A percentile compares a stretch with the other conserved stretches of the same genome.
These are phyloP conservation scores for Zea luxurians DNA, from an alignment of 176 grass and related monocot genomes.

Conservation along the genomic window DNA sequence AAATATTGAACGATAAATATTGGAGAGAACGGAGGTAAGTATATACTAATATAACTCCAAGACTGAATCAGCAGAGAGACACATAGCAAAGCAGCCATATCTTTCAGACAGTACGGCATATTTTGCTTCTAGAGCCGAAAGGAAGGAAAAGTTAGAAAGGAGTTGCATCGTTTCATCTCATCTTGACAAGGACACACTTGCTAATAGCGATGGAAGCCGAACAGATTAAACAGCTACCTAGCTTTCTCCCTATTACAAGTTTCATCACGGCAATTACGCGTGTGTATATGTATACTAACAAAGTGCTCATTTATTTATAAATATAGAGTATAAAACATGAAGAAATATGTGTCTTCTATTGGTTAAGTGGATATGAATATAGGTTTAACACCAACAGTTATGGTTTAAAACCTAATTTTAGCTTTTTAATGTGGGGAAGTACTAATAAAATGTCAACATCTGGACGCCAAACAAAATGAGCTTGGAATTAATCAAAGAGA, in stretches of 20 bases:
- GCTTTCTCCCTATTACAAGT: conserved; percentile 20
- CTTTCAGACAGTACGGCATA: conserved; percentile 35
- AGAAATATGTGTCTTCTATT: no score
- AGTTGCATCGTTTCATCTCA: conserved; percentile 44
- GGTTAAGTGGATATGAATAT: no score
- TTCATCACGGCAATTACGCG: background rate
- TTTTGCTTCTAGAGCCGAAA: conserved; percentile 17
- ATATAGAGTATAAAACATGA: no score
- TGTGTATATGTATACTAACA: no score
- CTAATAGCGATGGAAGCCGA: conserved; percentile 46
- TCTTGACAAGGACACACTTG: conserved; percentile 45
- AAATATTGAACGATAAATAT: no score
- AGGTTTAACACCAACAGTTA: no score
- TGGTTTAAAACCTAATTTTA: no score
- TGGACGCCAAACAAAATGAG: background rate
- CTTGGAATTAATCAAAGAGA: background rate
- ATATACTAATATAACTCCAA: background rate
- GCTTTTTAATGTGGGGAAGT: no score
- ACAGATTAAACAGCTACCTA: background rate
- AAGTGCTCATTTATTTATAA: no score
- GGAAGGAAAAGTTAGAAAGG: conserved; percentile 26
- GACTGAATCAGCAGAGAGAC: conserved; percentile 17
- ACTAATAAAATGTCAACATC: conserved; percentile 19
- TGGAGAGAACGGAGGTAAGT: no score
- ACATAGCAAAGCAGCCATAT: conserved; percentile 18